Base-by-base conservation (phyloP, 768 basidiomycete species). In the Suillus brevipes region DNA sequence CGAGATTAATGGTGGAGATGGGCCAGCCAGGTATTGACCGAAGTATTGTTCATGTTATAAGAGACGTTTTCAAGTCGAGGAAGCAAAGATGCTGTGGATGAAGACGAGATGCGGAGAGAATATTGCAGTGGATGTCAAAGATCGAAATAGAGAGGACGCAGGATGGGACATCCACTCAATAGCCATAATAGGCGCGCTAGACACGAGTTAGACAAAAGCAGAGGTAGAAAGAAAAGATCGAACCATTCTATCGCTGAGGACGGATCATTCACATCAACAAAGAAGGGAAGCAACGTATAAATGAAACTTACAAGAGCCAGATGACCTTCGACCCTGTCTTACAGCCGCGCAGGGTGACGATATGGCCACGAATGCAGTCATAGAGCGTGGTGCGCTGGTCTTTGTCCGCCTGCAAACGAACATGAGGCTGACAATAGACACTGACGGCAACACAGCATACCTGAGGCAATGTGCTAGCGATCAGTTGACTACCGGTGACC, bases 261-360 rank as follows among this genome's bases (percentile, higher is more conserved):
- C n/a, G 10, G n/a, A 61, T 50, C 7, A 47, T 66, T 50, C 49
- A 61, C 68, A 68, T 60, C 53, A 47, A 7, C 40, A 25, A 36
- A 31, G 20, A 23, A 20, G 34, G 25, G 63, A 37, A 20, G 45
- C n/a, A 40, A 16, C 52, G 53, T 25, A 64, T 53, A 28, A 66
- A 52, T 52, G 31, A 40, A 45, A 60, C 83, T 57, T 73, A 85
- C 84, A 95, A 95, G 59, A 95, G 82, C 93, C 93, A 95, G 72
- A 94, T 94, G 71, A 94, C 91, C 73, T 93, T 94, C 1, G 92
- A 94, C 34, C 93, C 93, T 2, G 93, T 93, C 82, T 94, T 94
- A 74, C 92, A 94, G 25, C 93, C 93, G 43, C 93, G 86, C n/a
- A 95, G 81, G 36, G 92, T 94, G 56, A 94, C 92, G 68, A 94